phyloP scores from a whole-genome alignment of 179 eudicot species.

The Spergularia azorica region DNA sequence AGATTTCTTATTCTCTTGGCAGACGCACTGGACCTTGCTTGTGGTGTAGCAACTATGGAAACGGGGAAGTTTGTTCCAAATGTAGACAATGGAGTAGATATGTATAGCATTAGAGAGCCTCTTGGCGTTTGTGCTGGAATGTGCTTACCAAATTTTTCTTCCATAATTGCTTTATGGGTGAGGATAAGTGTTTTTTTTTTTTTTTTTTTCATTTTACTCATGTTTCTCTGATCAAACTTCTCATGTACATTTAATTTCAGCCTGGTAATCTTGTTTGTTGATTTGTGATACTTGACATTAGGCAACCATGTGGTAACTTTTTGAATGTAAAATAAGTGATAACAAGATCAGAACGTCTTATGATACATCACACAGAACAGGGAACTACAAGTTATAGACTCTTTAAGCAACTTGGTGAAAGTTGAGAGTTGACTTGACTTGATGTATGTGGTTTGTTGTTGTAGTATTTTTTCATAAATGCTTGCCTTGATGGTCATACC shows the following conservation, averaged over 20 bases:
- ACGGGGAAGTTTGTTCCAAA: constrained; percentile 76
- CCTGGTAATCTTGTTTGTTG: constrained; percentile 2
- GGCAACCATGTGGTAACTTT: neutral
- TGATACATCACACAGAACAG: neutral
- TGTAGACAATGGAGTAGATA: constrained; percentile 68
- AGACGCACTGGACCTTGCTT: constrained; percentile 93
- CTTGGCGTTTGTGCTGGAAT: constrained; percentile 98
- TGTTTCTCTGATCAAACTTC: neutral
- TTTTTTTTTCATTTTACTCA: neutral
- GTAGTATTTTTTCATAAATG: constrained; percentile 2
- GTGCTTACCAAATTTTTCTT: constrained; percentile 79
- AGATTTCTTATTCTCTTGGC: constrained; percentile 21
- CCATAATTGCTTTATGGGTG: constrained; percentile 91
- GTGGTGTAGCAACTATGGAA: constrained; percentile 72
- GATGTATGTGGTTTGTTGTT: neutral
- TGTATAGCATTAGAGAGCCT: constrained; percentile 85
- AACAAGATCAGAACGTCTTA: neutral
- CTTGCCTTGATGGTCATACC: neutral
- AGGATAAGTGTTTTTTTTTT: neutral
- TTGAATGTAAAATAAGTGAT: neutral
- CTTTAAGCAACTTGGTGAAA: neutral
- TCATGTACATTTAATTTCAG: neutral
- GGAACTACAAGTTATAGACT: neutral
- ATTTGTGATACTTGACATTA: neutral
- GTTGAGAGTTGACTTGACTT: constrained; percentile 1